A percentile compares a stretch with the other conserved stretches of the same genome.
phyloP scores from a whole-genome alignment of 2,329 filamentous ascomycete genomes.

The Ceratocystis huliohia region DNA sequence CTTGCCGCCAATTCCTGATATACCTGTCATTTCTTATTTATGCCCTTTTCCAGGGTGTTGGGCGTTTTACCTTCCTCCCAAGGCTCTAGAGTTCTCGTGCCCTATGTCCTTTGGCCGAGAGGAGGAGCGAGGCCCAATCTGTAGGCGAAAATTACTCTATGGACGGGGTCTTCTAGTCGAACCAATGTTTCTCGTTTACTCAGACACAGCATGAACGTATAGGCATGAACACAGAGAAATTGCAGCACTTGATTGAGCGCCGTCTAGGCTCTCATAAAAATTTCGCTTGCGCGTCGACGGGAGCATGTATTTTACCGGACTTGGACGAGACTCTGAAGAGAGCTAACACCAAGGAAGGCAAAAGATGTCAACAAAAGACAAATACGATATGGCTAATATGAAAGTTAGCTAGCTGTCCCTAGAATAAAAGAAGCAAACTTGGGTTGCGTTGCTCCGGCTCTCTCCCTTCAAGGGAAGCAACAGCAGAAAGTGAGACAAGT shows the following conservation, averaged over 20 bases:
- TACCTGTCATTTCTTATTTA: background rate
- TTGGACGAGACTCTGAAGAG: background rate
- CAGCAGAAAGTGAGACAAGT: background rate
- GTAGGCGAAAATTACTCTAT: background rate
- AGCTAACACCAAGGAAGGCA: background rate
- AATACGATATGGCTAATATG: background rate
- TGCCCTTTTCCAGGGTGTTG: background rate
- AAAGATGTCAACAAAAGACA: background rate
- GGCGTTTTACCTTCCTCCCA: background rate
- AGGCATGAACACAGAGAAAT: background rate
- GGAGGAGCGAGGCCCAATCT: background rate
- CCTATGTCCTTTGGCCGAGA: background rate
- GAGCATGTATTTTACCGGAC: background rate
- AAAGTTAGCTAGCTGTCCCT: background rate
- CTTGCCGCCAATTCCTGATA: background rate
- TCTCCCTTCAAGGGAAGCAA: slow-evolving; percentile 5
- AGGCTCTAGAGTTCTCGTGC: background rate
- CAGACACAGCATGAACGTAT: background rate
- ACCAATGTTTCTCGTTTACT: slow-evolving; percentile 9
- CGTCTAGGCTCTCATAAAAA: background rate
- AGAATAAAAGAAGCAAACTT: background rate
- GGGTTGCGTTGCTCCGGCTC: background rate
- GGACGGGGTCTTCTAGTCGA: background rate
- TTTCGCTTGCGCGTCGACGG: background rate
- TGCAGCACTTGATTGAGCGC: background rate